Base-by-base conservation (phyloP, 2,329 filamentous ascomycete genomes). In the Penicillium sclerotigenum region DNA sequence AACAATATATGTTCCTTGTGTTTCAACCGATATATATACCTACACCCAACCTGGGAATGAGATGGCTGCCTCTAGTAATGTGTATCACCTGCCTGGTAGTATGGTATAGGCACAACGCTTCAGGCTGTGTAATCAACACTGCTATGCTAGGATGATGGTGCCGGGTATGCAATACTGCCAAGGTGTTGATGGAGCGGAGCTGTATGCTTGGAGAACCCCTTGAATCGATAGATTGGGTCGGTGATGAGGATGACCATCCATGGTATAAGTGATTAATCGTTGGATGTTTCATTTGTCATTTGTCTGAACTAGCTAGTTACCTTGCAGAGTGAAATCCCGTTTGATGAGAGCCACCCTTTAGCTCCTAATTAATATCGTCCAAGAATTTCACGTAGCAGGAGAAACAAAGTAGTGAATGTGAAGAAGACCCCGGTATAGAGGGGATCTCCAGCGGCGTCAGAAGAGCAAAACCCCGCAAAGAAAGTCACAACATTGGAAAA, bases 121-220 rank as follows among this genome's bases (percentile, higher is more conserved):
- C 22, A 41, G 38, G 38, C 8, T 6, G 4, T 41, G 38, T n/a
- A 14, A 26, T 41, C 14, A 41, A 41, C 9, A 26, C 14, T n/a
- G 9, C 9, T 8, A 2, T n/a, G 38, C 14, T 26, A 9, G 22
- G 22, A 26, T 41, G 38, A 0, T 80, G 77, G 79, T 84, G 81
- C 60, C 55, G 33, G 3, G 64, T 58, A 4, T 82, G 80, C 52
- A 72, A 71, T 4, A 67, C 69, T 11, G 80, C 80, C 4, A 74
- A 72, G 59, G 69, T 69, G 54, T 74, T 72, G 48, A 69, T 77
- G 18, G 76, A 78, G 59, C 68, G 79, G 6, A 74, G 73, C 2
- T 82, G 80, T 58, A 77, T 75, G 0, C 67, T 67, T 0, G 79
- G 76, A 0, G 70, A 70, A 1, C 75, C 77, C 0, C 64, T 66